Percentiles rank a stretch among this genome's conserved stretches.
phyloP scores from a whole-genome alignment of 2,329 filamentous ascomycete genomes.

The Blumeriella jaapii region DNA sequence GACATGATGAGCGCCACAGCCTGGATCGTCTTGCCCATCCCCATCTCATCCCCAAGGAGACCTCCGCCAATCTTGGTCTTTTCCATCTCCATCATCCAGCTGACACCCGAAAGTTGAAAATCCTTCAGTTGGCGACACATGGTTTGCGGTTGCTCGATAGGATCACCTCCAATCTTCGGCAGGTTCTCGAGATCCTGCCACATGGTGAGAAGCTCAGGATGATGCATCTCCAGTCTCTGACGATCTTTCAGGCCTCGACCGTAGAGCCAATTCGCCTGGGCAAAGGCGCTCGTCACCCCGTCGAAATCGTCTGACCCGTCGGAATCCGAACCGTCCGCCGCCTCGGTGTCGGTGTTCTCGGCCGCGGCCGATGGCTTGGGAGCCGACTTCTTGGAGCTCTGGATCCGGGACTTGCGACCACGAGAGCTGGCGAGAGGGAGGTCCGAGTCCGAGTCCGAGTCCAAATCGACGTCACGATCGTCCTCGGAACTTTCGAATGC shows the following conservation, averaged over 20 bases:
- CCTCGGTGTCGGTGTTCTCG: conserved; percentile 9
- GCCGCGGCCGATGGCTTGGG: too few relatives aligned
- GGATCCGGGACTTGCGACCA: conserved; percentile 1
- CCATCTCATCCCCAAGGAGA: conserved; percentile 94
- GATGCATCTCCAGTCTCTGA: conserved; percentile 57
- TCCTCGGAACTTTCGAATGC: not conserved
- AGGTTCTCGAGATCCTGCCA: conserved; percentile 66
- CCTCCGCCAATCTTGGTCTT: conserved; percentile 76
- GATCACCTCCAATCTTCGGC: conserved; percentile 50
- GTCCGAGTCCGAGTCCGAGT: conserved; percentile 7
- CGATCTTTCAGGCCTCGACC: conserved; percentile 30
- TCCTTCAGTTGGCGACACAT: conserved; percentile 81
- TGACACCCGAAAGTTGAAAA: conserved; percentile 86
- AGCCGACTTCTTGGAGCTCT: too few relatives aligned
- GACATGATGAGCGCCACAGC: conserved; percentile 98
- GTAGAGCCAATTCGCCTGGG: too few relatives aligned
- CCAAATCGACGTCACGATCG: not conserved
- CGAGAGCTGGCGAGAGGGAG: conserved; percentile 3
- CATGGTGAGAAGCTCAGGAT: conserved; percentile 74
- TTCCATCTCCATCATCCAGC: conserved; percentile 93
- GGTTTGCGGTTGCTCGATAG: conserved; percentile 58
- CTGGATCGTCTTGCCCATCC: conserved; percentile 96
- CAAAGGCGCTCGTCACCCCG: not conserved
- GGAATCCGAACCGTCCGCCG: conserved; percentile 1
- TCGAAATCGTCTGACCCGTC: conserved; percentile 1